phyloP scores from a whole-genome alignment of 2,329 filamentous ascomycete species.

The Alternaria tenuissima region DNA sequence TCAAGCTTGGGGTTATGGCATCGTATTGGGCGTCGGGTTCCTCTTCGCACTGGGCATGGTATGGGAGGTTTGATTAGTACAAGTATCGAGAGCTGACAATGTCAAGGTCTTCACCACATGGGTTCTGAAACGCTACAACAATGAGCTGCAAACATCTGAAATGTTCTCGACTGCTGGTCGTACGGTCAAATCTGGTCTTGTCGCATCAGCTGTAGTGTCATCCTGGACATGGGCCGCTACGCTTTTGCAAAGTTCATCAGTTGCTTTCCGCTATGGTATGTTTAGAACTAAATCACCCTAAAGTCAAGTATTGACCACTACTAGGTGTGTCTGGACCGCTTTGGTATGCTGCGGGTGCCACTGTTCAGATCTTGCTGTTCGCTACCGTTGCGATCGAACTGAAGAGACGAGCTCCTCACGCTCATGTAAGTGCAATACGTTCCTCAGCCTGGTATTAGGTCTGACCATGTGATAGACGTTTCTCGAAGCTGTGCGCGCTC shows the following conservation, averaged over 20 bases:
- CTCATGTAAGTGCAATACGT: slow-evolving; percentile 29
- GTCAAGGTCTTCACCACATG: slow-evolving; percentile 38
- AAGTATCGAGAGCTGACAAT: not conserved
- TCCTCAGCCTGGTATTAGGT: rapidly evolving
- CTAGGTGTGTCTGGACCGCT: slow-evolving; percentile 42
- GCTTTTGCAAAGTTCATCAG: slow-evolving; percentile 39
- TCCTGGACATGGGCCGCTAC: slow-evolving; percentile 45
- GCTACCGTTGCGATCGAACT: slow-evolving; percentile 44
- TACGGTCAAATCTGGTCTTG: slow-evolving; percentile 43
- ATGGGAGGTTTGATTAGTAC: not conserved
- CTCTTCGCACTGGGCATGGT: slow-evolving; percentile 43
- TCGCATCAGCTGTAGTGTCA: slow-evolving; percentile 41
- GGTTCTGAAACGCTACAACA: slow-evolving; percentile 42
- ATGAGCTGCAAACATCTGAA: slow-evolving; percentile 43
- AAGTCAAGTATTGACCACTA: not conserved
- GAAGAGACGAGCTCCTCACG: slow-evolving; percentile 45
- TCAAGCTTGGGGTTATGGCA: slow-evolving; percentile 46
- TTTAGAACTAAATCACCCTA: rapidly evolving
- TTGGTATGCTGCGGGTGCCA: slow-evolving; percentile 46
- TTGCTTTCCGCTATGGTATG: slow-evolving; percentile 46
- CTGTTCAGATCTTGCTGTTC: slow-evolving; percentile 44
- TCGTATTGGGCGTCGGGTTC: slow-evolving; percentile 44
- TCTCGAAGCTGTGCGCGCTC: slow-evolving; percentile 83
- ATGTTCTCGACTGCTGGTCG: slow-evolving; percentile 45
- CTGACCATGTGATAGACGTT: slow-evolving; percentile 68